Percentiles rank a stretch among this genome's conserved stretches.
Conservation (phyloP, 768 basidiomycete genomes). For the Favolaschia claudopus region DNA sequence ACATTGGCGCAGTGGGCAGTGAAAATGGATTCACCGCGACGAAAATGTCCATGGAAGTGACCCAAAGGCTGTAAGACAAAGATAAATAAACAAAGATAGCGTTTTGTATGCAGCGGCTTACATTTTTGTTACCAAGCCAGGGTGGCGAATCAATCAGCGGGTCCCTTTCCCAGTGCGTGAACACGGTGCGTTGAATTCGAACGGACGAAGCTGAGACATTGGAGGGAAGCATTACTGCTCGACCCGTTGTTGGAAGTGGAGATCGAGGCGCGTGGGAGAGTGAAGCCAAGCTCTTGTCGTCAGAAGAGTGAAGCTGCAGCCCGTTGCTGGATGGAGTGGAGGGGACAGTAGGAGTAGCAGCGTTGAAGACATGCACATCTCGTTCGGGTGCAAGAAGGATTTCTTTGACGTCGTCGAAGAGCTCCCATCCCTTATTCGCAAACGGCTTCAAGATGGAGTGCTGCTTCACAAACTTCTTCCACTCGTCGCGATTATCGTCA, state of each 20-base stretch:
- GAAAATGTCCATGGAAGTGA: not conserved
- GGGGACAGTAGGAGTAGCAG: not conserved
- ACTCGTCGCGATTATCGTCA: not conserved
- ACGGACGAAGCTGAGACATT: too few relatives aligned
- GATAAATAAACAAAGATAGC: too few relatives aligned
- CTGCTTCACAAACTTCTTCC: slow-evolving; percentile 6
- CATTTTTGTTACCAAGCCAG: too few relatives aligned
- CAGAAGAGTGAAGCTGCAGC: not conserved
- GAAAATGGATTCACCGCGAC: not conserved
- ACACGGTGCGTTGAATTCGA: too few relatives aligned
- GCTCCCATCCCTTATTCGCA: slow-evolving; percentile 8
- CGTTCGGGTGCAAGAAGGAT: not conserved
- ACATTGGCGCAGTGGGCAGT: not conserved
- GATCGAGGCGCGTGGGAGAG: too few relatives aligned
- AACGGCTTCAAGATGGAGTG: slow-evolving; percentile 12
- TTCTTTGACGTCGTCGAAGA: slow-evolving; percentile 2
- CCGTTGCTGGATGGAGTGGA: not conserved
- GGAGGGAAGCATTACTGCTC: too few relatives aligned
- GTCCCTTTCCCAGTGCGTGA: too few relatives aligned
- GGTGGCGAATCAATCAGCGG: too few relatives aligned
- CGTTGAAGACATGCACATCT: slow-evolving; percentile 4
- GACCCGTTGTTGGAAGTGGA: too few relatives aligned
- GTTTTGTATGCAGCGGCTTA: too few relatives aligned
- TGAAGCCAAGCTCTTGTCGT: too few relatives aligned
- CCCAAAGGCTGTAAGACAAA: too few relatives aligned